These are phyloP conservation scores for Fraxinus platypoda DNA, from an alignment of 305 asterid genomes.

Conservation along the genomic window DNA sequence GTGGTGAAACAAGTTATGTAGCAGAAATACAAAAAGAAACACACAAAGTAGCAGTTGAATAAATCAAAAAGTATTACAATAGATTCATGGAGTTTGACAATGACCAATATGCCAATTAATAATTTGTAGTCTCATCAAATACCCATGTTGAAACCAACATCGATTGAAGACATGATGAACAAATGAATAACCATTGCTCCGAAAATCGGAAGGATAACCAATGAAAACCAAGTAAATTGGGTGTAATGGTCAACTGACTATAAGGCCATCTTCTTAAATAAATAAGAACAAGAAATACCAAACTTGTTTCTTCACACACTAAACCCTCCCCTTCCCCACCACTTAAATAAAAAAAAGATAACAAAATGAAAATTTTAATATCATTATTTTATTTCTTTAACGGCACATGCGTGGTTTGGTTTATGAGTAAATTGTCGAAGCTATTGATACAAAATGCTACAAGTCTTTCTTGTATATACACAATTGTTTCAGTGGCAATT, in stretches of 20 bases:
- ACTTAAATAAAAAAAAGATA: not conserved
- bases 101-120: not conserved
- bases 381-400: not conserved
- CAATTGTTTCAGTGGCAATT: not conserved
- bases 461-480: not conserved
- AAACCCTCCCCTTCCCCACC: not conserved
- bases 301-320: not conserved
- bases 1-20: constrained; percentile 14
- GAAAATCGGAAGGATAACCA: not conserved
- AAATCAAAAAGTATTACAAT: constrained; percentile 2
- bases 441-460: not conserved
- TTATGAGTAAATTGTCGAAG: not conserved
- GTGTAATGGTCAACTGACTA: not conserved
- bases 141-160: not conserved
- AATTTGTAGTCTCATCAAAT: not conserved
- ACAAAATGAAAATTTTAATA: not conserved
- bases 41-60: constrained; percentile 10
- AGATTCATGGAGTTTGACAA: not conserved
- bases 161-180: not conserved
- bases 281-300: not conserved
- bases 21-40: constrained; percentile 11
- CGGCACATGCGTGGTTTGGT: not conserved
- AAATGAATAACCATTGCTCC: not conserved
- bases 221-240: not conserved
- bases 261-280: not conserved